phyloP scores from a whole-genome alignment of 768 basidiomycete species.

The Agrocybe pediades region DNA sequence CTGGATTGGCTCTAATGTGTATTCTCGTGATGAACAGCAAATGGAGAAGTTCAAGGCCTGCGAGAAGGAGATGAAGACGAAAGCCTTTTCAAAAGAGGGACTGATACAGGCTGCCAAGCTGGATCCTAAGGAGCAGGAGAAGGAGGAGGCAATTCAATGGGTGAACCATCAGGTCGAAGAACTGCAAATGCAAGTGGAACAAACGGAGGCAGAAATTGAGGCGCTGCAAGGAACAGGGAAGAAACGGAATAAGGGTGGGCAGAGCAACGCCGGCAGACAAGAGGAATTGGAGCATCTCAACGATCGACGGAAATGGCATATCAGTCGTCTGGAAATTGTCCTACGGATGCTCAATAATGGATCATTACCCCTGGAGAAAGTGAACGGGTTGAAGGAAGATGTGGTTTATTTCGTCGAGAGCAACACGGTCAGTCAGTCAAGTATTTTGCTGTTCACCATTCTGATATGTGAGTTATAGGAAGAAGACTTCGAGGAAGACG shows the following conservation, averaged over 20 bases:
- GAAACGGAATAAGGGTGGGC: slow-evolving; percentile 79
- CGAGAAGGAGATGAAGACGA: slow-evolving; percentile 99
- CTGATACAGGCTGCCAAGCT: slow-evolving; percentile 91
- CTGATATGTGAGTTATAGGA: slow-evolving; percentile 53
- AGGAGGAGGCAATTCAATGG: slow-evolving; percentile 88
- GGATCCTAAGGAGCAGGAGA: slow-evolving; percentile 97
- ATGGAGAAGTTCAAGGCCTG: slow-evolving; percentile 99
- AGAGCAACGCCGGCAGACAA: slow-evolving; percentile 66
- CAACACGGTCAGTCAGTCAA: slow-evolving; percentile 83
- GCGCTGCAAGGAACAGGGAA: slow-evolving; percentile 77
- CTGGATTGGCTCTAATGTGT: slow-evolving; percentile 24
- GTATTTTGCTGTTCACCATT: neutral
- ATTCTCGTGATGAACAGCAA: slow-evolving; percentile 64
- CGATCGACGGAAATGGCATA: slow-evolving; percentile 95
- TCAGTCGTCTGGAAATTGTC: slow-evolving; percentile 89
- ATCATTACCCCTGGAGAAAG: slow-evolving; percentile 79
- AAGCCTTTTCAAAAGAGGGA: slow-evolving; percentile 99
- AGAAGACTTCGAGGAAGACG: slow-evolving; percentile 96
- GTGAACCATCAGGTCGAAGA: slow-evolving; percentile 88
- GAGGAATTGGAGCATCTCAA: slow-evolving; percentile 88
- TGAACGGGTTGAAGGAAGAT: slow-evolving; percentile 86
- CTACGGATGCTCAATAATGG: slow-evolving; percentile 94
- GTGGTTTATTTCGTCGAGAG: slow-evolving; percentile 95
- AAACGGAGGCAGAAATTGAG: slow-evolving; percentile 94
- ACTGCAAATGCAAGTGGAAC: slow-evolving; percentile 89